A percentile compares a stretch with the other conserved stretches of the same genome.
phyloP scores from a whole-genome alignment of 768 basidiomycete species.

The Mycena amicta region DNA sequence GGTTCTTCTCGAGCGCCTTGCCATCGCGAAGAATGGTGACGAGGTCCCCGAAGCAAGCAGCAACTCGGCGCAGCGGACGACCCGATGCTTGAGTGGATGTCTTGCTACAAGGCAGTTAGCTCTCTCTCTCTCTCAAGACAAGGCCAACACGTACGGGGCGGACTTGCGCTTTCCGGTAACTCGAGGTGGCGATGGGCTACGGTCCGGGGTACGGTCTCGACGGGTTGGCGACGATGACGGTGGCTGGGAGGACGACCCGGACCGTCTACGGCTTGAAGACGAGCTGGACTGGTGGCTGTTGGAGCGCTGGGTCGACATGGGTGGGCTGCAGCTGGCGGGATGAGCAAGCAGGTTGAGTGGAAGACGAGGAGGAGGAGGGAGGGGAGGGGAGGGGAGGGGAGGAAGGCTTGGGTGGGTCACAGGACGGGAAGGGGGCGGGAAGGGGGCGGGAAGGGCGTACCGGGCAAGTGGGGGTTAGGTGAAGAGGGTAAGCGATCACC shows the following conservation, averaged over 20 bases:
- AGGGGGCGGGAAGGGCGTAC: neutral
- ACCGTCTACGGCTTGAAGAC: neutral
- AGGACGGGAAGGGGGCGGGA: neutral
- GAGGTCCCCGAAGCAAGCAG: constrained; percentile 8
- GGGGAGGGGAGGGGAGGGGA: neutral
- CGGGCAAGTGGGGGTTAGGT: neutral
- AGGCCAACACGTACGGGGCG: too few relatives aligned
- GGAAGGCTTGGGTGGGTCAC: neutral
- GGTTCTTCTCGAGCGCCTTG: neutral
- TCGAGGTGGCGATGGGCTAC: neutral
- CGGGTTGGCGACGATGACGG: neutral
- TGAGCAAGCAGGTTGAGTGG: too few relatives aligned
- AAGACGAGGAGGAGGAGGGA: neutral
- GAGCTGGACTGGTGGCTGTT: too few relatives aligned
- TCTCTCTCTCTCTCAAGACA: too few relatives aligned
- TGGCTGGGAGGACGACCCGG: neutral
- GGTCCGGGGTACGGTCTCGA: neutral
- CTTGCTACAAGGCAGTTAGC: too few relatives aligned
- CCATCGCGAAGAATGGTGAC: neutral
- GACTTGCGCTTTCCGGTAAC: too few relatives aligned
- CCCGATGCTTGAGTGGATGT: too few relatives aligned
- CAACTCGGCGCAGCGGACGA: neutral
- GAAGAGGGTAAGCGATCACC: neutral
- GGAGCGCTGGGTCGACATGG: too few relatives aligned
- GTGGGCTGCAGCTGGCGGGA: too few relatives aligned